Conservation (phyloP, 208 protist genomes). For the Leishmania martiniquensis region DNA sequence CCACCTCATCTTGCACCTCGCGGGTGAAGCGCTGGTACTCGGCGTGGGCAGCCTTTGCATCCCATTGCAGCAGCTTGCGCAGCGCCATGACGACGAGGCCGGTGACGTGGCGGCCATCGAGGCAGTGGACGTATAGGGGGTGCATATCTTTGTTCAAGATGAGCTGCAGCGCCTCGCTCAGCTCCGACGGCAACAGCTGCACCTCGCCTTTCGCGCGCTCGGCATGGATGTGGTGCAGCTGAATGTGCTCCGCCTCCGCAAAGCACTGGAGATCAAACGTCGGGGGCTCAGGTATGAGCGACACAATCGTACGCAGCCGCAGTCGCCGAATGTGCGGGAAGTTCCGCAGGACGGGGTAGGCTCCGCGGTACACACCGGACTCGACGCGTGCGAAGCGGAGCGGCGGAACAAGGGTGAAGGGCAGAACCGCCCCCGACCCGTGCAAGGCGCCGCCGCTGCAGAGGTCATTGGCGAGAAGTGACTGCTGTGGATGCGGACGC, state of each 20-base stretch:
- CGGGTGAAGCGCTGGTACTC: slow-evolving; percentile 78
- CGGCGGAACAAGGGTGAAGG: slow-evolving; percentile 71
- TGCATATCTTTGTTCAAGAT: slow-evolving; percentile 62
- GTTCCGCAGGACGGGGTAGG: slow-evolving; percentile 87
- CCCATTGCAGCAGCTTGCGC: slow-evolving; percentile 81
- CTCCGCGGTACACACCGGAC: slow-evolving; percentile 78
- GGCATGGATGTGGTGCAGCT: slow-evolving; percentile 66
- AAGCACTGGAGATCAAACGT: slow-evolving; percentile 82
- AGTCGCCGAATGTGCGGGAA: slow-evolving; percentile 67
- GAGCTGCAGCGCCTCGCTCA: slow-evolving; percentile 64
- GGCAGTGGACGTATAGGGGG: slow-evolving; percentile 87
- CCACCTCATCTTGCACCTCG: slow-evolving; percentile 64
- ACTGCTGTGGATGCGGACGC: not conserved
- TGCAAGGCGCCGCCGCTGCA: not conserved
- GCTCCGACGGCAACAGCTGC: slow-evolving; percentile 76
- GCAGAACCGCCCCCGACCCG: slow-evolving; percentile 19
- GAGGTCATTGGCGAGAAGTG: not conserved
- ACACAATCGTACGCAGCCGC: slow-evolving; percentile 71
- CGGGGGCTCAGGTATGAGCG: slow-evolving; percentile 78
- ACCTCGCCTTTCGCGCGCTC: slow-evolving; percentile 86
- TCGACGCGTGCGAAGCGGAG: slow-evolving; percentile 80
- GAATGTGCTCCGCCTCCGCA: slow-evolving; percentile 55
- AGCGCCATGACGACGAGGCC: slow-evolving; percentile 81
- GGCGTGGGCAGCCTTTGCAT: slow-evolving; percentile 41
- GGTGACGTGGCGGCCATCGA: slow-evolving; percentile 81